Percentiles rank a stretch among this genome's conserved stretches.
Evolutionary conservation across 1,284 basidiomycete species (phyloP).

Genomic region (Singerocomus inundabilis): DNA sequence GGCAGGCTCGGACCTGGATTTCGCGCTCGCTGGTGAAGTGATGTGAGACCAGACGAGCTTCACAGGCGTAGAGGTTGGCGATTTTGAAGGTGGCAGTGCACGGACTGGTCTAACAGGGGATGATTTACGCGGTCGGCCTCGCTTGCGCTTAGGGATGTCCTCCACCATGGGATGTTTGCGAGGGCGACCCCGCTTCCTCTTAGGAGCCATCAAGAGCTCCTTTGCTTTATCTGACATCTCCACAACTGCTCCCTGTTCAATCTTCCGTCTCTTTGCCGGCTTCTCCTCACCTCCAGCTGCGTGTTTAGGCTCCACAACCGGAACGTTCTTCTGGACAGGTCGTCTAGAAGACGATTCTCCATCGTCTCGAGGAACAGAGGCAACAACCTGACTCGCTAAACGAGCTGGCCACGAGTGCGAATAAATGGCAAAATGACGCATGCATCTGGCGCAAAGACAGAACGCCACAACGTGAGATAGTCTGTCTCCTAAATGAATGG

Average conservation of each 20-base stretch:
- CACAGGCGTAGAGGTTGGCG: slow-evolving; percentile 10
- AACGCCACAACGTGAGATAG: slow-evolving; percentile 22
- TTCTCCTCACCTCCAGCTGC: slow-evolving; percentile 43
- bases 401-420: slow-evolving; percentile 66
- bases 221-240: slow-evolving; percentile 40
- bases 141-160: slow-evolving; percentile 37
- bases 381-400: slow-evolving; percentile 47
- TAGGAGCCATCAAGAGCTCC: slow-evolving; percentile 33
- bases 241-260: slow-evolving; percentile 34
- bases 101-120: slow-evolving; percentile 20
- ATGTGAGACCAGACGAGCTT: slow-evolving; percentile 15
- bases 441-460: slow-evolving; percentile 48
- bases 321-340: slow-evolving; percentile 47
- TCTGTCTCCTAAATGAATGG: slow-evolving; percentile 15
- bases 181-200: slow-evolving; percentile 38
- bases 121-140: slow-evolving; percentile 35
- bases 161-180: slow-evolving; percentile 36
- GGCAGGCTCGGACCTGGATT: slow-evolving; percentile 23
- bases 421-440: slow-evolving; percentile 76
- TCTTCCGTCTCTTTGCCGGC: slow-evolving; percentile 45
- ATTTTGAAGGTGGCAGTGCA: slow-evolving; percentile 14
- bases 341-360: slow-evolving; percentile 47
- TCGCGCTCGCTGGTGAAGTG: slow-evolving; percentile 24
- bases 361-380: slow-evolving; percentile 46
- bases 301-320: slow-evolving; percentile 55